Evolutionary conservation across 257 asterid species (phyloP).

Genomic region (Galeopsis tetrahit): DNA sequence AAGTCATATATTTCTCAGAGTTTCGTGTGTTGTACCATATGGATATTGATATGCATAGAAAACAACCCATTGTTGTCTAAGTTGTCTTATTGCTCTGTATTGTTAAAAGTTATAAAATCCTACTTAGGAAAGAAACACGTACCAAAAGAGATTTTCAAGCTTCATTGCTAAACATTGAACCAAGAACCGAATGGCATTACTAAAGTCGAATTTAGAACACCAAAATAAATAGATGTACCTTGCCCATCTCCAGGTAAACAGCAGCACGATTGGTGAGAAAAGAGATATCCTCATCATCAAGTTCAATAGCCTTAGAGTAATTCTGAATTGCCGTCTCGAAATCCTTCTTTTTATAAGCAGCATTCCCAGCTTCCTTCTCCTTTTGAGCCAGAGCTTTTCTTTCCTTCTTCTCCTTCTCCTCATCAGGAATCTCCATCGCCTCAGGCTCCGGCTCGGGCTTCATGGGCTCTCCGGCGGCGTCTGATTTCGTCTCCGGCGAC

Average conservation of each 20-base stretch:
- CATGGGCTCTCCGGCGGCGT: slow-evolving; percentile 12
- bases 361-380: slow-evolving; percentile 91
- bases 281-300: slow-evolving; percentile 78
- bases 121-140: background rate
- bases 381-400: slow-evolving; percentile 63
- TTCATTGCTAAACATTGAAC: background rate
- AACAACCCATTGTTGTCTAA: background rate
- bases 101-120: background rate
- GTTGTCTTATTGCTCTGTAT: too few relatives aligned
- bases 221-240: slow-evolving; percentile 48
- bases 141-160: background rate
- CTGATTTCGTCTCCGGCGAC: slow-evolving; percentile 46
- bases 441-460: slow-evolving; percentile 63
- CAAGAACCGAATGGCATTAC: background rate
- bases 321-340: slow-evolving; percentile 81
- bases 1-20: background rate
- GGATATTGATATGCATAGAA: too few relatives aligned
- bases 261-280: slow-evolving; percentile 94
- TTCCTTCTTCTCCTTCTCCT: slow-evolving; percentile 62
- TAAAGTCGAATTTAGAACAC: background rate
- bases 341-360: slow-evolving; percentile 90
- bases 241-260: slow-evolving; percentile 91
- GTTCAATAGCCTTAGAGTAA: slow-evolving; percentile 75
- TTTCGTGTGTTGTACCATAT: too few relatives aligned
- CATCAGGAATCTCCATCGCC: slow-evolving; percentile 52